Base-by-base conservation (phyloP, 495 filamentous ascomycete species). In the Daldinia loculata region DNA sequence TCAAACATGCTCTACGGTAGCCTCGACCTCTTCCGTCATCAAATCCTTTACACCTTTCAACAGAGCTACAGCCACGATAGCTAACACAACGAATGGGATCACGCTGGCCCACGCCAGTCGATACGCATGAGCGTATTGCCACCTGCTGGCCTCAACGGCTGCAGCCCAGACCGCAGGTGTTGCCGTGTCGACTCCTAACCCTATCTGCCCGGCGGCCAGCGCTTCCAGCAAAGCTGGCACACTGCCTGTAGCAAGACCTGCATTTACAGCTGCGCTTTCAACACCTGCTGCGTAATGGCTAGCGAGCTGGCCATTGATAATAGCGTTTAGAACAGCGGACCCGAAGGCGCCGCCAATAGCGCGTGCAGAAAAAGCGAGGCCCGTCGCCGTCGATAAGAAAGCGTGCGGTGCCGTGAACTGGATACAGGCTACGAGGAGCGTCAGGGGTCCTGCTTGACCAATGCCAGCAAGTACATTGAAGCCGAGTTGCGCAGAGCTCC, bases 321-420 rank as follows among this genome's bases (percentile, higher is more conserved):
- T 85, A 19, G 84, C 83, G 62, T 84, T 79, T 6, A 88, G 75
- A n/a, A 86, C 83, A 3, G 85, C 85, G 2, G 82, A 85, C 0
- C 84, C 85, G 59, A 87, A 87, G 0, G 85, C 85, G 26, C 85
- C 84, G 29, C 85, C 84, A 61, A 88, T 84, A 24, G 85, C 85
- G 32, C 84, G 74, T 9, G 85, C 84, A 6, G 83, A 85, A 77
- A 87, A 86, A 14, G 81, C 84, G 0, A 88, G 79, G 2, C 85
- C 85, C 1, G 85, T 87, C 0, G 85, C 84, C 1, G 84, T 88
- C 6, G 81, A 83, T 24, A 88, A 80, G 69, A 81, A 86, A 7
- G 84, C 82, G 62, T 87, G 85, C 1, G 85, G 85, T 0, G 84
- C 79, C 6, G 84, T 86, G 74, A 86, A 86, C 73, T 87, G 85